Evolutionary conservation across 179 eudicot species (phyloP), one percentile per base, ranked within the genome.

Genomic region (Spergularia azorica): DNA sequence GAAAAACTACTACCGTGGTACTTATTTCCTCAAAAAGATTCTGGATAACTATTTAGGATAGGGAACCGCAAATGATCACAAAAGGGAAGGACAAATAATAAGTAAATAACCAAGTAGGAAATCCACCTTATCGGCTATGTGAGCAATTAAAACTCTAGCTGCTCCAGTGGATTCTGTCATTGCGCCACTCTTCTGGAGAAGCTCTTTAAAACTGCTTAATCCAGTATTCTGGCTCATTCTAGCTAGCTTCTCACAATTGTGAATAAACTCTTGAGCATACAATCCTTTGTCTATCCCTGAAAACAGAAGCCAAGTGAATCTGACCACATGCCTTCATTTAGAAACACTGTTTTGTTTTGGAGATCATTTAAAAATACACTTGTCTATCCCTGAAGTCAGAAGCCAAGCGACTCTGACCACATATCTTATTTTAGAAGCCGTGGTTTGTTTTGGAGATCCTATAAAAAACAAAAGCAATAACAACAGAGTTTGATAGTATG

Each of bases 91-190:
- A 55, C 39, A 55, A 56, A 9, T 2, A n/a, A 14, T 55, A 13
- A 41, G 32, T 26, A 12, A 55, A 46, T 1, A 67, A 67, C 66
- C 9, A 38, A 55, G 26, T 32, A n/a, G 14, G 75, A 57, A 76
- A 70, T 56, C 68, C 80, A 92, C 96, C 96, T 84, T 83, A 56
- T 90, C 86, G 83, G 86, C 86, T 79, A 92, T 82, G 70, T 89
- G 83, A 84, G 91, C 96, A 83, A 92, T 77, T 81, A 92, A 81
- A 82, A 88, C 87, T 68, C 91, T 87, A 68, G 98, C 92, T 51
- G 88, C 83, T 76, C 98, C 98, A 72, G 87, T 84, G 79, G 89
- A 88, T 68, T 78, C 71, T 36, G 89, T 80, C 69, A 75, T 78
- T 57, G 78, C 81, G 79, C 87, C 90, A 83, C 92, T 80, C 82